Percentiles rank a stretch among this genome's conserved stretches.
Evolutionary conservation across 2,329 filamentous ascomycete genomes (phyloP).

Genomic region (Aureobasidium sp.): DNA sequence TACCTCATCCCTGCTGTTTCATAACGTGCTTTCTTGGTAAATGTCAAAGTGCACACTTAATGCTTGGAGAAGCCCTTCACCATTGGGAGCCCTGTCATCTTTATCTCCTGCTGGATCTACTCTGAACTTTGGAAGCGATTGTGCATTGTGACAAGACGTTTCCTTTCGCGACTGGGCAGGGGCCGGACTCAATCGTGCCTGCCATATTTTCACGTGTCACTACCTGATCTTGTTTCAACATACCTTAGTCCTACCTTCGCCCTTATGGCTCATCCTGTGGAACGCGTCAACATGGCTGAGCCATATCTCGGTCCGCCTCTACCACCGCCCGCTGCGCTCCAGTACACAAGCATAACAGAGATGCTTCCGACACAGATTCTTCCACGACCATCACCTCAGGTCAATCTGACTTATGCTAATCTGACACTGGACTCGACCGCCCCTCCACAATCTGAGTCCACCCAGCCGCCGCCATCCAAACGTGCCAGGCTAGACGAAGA

Average conservation of each 20-base stretch:
- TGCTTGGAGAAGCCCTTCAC: neutral
- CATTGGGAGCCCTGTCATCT: neutral
- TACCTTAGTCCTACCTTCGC: neutral
- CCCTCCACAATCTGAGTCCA: neutral
- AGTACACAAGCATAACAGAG: neutral
- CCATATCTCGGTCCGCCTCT: neutral
- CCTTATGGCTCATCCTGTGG: neutral
- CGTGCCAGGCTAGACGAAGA: neutral
- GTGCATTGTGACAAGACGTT: neutral
- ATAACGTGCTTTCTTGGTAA: neutral
- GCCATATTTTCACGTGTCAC: neutral
- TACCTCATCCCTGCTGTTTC: neutral
- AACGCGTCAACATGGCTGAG: neutral
- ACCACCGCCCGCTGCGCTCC: neutral
- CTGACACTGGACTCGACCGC: neutral
- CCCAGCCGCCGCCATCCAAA: neutral
- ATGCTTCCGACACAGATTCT: neutral
- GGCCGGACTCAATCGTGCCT: neutral
- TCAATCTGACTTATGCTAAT: neutral
- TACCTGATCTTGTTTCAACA: neutral
- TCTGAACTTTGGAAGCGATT: neutral
- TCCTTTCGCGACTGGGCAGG: neutral
- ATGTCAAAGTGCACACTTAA: neutral
- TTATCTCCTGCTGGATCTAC: neutral
- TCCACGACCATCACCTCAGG: neutral